Evolutionary conservation across 306 rosid species (phyloP), one percentile per base, ranked within the genome.

Genomic region (Heteromeles arbutifolia): DNA sequence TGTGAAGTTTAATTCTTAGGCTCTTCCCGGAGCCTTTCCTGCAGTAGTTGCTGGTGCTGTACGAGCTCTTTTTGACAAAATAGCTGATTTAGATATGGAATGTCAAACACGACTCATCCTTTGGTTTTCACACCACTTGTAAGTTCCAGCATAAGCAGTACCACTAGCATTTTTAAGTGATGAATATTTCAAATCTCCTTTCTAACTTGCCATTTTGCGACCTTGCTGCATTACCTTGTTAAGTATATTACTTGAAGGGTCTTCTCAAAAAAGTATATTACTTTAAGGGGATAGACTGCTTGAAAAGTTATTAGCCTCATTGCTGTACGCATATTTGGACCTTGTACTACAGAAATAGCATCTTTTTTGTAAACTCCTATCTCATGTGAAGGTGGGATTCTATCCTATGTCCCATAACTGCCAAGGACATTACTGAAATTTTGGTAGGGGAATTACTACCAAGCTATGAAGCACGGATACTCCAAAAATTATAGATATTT

Each of bases 21-120:
- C 99, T 84, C 99, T 96, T 78, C 99, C 99, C 74, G 99, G 99
- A 77, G 99, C 99, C 69, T 96, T 96, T 84, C 99, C 99, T 53
- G 97, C 93, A 74, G 96, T 96, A 81, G 92, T 96, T 48, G 99
- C 99, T 45, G 99, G 97, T 79, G 99, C 93, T 65, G 99, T 96
- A 58, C 98, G 99, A 72, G 88, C 93, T 72, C 91, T 96, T 69
- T 96, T 96, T 75, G 99, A 92, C 81, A 96, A 84, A 86, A 92
- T 96, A 76, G 93, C 88, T 59, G 97, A 96, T 85, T 78, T 96
- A 77, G 99, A 96, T 79, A 96, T 96, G 98, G 99, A 96, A 82
- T 96, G 99, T 80, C 93, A 97, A 59, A 96, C 87, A 54, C 93
- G 99, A 19, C 91, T 96, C 65, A 89, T 96, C 85, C 98, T 88